Evolutionary conservation across 78 protist genomes (phyloP), one percentile per base, ranked within the genome.

Genomic region (Trichosphaerium sp.): DNA sequence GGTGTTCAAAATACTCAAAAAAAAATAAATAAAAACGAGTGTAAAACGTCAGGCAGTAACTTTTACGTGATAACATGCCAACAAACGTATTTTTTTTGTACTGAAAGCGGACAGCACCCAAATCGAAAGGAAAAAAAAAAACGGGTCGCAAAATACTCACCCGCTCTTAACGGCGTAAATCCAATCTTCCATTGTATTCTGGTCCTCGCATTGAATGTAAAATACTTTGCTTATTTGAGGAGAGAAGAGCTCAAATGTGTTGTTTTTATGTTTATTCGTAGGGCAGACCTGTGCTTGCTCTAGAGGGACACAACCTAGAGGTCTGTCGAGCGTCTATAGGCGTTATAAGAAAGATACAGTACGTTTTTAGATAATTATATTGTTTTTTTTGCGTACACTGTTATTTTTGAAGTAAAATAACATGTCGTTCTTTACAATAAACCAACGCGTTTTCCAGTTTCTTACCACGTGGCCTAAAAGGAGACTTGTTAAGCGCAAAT

Each of bases 371-470:
- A 18, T 21, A 18, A 47, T 47, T 21, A 47, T n/a, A 18, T n/a
- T n/a, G 35, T 47, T 18, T 18, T 47, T 47, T 47, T 32, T 5
- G 5, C 57, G 29, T 25, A 65, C 69, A 15, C 44, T 49, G n/a
- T 47, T 65, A 15, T 44, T 56, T 21, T 48, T 65, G 7, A 65
- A 65, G 69, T 65, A 65, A 8, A 65, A 65, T 35, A 81, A 63
- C 69, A 58, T 71, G 54, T 74, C 87, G 56, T 67, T 74, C 40
- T 81, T 71, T 26, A 81, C 55, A 2, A 60, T 66, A 56, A 81
- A 81, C 69, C 66, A 74, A 64, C 87, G 65, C 58, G 64, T 81
- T 32, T 81, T 81, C 87, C 87, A 81, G 47, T 74, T 81, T 38
- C 69, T 81, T 39, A 81, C 87, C 1, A 81, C 77, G 38, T 81